Percentiles rank a stretch among this genome's conserved stretches.
Conservation (phyloP, 441 rosid species). For the Isatis lusitanica region DNA sequence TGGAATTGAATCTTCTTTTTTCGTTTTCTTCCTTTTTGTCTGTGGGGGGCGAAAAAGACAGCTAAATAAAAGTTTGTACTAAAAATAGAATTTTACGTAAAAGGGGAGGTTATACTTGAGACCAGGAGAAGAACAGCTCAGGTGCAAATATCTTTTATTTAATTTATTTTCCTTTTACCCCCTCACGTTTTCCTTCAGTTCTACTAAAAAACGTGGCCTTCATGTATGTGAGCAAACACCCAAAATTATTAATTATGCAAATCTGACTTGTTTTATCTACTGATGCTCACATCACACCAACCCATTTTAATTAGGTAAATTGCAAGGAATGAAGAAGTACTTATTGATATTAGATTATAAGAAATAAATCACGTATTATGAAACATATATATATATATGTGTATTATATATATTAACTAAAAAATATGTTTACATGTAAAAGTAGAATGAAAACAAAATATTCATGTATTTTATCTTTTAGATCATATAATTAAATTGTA, state of each 20-base stretch:
- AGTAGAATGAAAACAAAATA: too few species aligned
- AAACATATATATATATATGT: too few species aligned
- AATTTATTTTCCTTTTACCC: background rate
- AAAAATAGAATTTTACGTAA: conserved; percentile 34
- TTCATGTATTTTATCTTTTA: too few species aligned
- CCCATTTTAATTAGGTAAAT: background rate
- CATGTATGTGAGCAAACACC: background rate
- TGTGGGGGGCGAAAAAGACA: conserved; percentile 24
- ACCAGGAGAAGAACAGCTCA: conserved; percentile 32
- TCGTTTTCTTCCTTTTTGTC: background rate
- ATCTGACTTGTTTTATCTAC: background rate
- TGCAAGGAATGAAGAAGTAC: too few species aligned
- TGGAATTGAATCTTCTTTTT: conserved; percentile 21
- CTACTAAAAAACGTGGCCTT: conserved; percentile 21
- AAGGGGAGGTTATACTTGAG: conserved; percentile 39
- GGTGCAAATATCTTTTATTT: background rate
- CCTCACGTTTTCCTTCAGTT: conserved; percentile 5
- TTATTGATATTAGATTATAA: too few species aligned
- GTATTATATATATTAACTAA: too few species aligned
- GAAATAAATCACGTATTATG: too few species aligned
- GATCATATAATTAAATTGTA: too few species aligned
- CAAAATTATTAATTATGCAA: background rate
- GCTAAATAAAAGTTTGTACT: conserved; percentile 29
- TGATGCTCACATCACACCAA: background rate
- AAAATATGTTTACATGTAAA: too few species aligned